phyloP scores from a whole-genome alignment of 306 rosid genomes.

The Macrotyloma uniflorum region DNA sequence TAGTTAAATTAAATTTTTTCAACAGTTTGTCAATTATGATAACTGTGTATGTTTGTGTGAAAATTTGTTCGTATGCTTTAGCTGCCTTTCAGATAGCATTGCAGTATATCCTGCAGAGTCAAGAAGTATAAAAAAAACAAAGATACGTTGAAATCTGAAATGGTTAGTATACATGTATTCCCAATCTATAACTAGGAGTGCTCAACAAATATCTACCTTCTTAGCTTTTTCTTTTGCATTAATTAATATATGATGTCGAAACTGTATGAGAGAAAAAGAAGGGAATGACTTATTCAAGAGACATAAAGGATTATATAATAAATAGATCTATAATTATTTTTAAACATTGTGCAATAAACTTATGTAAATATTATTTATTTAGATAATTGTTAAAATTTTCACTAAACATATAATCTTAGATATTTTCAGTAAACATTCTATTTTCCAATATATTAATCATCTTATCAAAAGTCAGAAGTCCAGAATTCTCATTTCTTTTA shows the following conservation, averaged over 20 bases:
- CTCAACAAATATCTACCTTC: neutral
- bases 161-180: slow-evolving; percentile 59
- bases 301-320: neutral
- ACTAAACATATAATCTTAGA: too few relatives aligned
- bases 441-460: too few relatives aligned
- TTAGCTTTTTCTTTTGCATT: slow-evolving; percentile 21
- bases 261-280: neutral
- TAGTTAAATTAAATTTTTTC: too few relatives aligned
- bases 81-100: slow-evolving; percentile 78
- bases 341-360: too few relatives aligned
- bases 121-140: slow-evolving; percentile 89
- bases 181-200: neutral
- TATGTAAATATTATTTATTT: too few relatives aligned
- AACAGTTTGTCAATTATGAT: too few relatives aligned
- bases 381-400: too few relatives aligned
- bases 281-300: neutral
- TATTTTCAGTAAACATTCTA: too few relatives aligned
- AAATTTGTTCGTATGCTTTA: slow-evolving; percentile 62
- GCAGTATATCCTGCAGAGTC: slow-evolving; percentile 78
- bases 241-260: slow-evolving; percentile 4
- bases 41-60: slow-evolving; percentile 37
- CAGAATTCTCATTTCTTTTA: too few relatives aligned
- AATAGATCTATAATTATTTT: too few relatives aligned
- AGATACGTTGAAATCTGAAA: slow-evolving; percentile 73
- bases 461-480: too few relatives aligned